Evolutionary conservation across 140 eudicot genomes (phyloP).

Genomic region (Bidens hawaiensis): DNA sequence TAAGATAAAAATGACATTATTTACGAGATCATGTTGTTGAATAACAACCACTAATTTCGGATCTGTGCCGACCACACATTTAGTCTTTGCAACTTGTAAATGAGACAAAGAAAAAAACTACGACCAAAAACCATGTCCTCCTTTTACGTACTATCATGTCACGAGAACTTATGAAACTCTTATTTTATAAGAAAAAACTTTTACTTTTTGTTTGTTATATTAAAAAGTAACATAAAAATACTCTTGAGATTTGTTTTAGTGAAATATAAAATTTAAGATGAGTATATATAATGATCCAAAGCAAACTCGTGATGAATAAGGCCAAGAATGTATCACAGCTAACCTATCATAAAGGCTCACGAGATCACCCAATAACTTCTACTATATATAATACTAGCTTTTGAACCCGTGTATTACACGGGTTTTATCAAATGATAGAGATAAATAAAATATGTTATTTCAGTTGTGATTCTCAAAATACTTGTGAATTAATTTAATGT

Average conservation of each 20-base stretch:
- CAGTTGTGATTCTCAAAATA: too few relatives aligned
- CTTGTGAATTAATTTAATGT: too few relatives aligned
- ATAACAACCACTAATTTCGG: background rate
- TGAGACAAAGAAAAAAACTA: slow-evolving; percentile 20
- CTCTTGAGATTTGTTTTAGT: background rate
- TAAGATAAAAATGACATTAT: background rate
- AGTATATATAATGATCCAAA: slow-evolving; percentile 8
- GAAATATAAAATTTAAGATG: background rate
- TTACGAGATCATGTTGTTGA: background rate
- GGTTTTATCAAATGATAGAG: too few relatives aligned
- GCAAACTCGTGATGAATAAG: slow-evolving; percentile 29
- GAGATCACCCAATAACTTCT: slow-evolving; percentile 3
- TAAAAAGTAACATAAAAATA: background rate
- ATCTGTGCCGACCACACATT: slow-evolving; percentile 9
- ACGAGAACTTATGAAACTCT: background rate
- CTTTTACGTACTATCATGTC: slow-evolving; percentile 3
- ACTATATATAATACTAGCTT: too few relatives aligned
- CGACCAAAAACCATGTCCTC: slow-evolving; percentile 14
- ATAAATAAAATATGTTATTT: too few relatives aligned
- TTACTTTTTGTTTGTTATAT: background rate
- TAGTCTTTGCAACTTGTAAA: slow-evolving; percentile 25
- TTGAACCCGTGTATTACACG: too few relatives aligned
- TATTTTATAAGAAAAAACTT: background rate
- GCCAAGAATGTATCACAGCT: slow-evolving; percentile 18
- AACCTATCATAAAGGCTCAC: slow-evolving; percentile 21